These are phyloP conservation scores for Mycena capillaripes DNA, from an alignment of 768 basidiomycete species.

Conservation along the genomic window DNA sequence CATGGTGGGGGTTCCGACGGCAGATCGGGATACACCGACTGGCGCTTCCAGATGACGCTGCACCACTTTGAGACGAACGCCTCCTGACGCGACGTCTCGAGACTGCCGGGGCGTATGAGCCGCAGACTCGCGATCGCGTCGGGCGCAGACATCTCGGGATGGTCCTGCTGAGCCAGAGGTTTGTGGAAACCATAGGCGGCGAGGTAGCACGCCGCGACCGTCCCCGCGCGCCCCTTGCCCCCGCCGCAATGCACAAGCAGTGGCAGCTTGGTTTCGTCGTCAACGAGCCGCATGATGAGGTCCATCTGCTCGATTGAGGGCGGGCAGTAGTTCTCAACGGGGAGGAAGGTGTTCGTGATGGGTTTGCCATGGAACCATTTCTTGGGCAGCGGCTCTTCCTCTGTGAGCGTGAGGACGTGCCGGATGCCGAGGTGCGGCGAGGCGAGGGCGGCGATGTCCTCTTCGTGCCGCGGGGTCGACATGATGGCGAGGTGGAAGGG, in stretches of 20 bases:
- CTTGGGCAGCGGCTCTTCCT: constrained; percentile 63
- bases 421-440: constrained; percentile 66
- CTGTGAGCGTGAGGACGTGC: constrained; percentile 71
- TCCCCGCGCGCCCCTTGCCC: constrained; percentile 74
- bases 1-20: constrained; percentile 66
- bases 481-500: constrained; percentile 72
- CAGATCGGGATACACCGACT: constrained; percentile 62
- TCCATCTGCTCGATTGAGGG: constrained; percentile 76
- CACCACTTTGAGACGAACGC: constrained; percentile 70
- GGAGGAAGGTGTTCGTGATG: constrained; percentile 68
- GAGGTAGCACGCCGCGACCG: constrained; percentile 72
- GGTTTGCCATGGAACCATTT: constrained; percentile 62
- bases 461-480: constrained; percentile 67
- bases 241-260: constrained; percentile 73
- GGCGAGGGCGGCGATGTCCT: constrained; percentile 63
- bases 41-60: constrained; percentile 71
- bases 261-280: constrained; percentile 61
- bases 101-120: constrained; percentile 65
- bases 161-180: constrained; percentile 54
- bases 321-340: constrained; percentile 65
- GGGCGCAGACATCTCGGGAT: constrained; percentile 62
- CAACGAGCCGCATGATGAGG: constrained; percentile 61
- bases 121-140: constrained; percentile 65
- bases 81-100: constrained; percentile 71
- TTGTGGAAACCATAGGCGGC: constrained; percentile 67